Evolutionary conservation across 2,329 filamentous ascomycete species (phyloP), one percentile per base, ranked within the genome.

Genomic region (Chalaropsis ovoidea): DNA sequence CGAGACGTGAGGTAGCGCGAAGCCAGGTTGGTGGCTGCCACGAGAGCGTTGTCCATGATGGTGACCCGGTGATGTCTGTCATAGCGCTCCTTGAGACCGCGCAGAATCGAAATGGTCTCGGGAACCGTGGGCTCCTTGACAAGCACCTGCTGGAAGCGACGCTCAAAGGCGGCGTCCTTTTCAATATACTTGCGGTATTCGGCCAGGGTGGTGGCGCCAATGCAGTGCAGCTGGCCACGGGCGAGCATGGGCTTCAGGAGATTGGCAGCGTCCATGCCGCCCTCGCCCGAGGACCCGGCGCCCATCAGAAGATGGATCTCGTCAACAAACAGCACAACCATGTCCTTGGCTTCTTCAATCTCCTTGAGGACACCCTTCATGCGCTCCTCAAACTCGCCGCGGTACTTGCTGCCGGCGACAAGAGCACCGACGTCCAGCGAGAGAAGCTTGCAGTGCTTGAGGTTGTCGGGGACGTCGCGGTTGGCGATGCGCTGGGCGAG

Each of bases 301-400:
- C 94, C 94, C 94, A 99, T 99, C 68, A 99, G 86, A 69, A 99
- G 82, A 78, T 99, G 94, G 70, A 99, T 99, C 76, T 99, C 94
- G 76, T 99, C 94, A 70, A 99, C 94, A 71, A 99, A 99, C 69
- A 99, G 86, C 63, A 99, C 88, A 73, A 99, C 96, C 80, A 92
- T 96, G 67, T 97, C 93, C 74, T 94, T 95, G 63, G 91, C 90
- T 66, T 95, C 87, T 70, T 92, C 84, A 67, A 99, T 96, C 78
- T 99, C 94, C 76, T 97, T 99, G 71, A 99, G 77, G 4, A 99
- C 94, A 65, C 93, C 92, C 82, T 99, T 99, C 92, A 99, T 97
- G 71, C 94, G 86, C 80, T 99, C 94, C 75, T 99, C 94, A 68
- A 99, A 99, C 75, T 99, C 94, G 78, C 94, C 94, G 62, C 94